Evolutionary conservation across 176 grass and related monocot species (phyloP).

Genomic region (Melocanna baccifera): DNA sequence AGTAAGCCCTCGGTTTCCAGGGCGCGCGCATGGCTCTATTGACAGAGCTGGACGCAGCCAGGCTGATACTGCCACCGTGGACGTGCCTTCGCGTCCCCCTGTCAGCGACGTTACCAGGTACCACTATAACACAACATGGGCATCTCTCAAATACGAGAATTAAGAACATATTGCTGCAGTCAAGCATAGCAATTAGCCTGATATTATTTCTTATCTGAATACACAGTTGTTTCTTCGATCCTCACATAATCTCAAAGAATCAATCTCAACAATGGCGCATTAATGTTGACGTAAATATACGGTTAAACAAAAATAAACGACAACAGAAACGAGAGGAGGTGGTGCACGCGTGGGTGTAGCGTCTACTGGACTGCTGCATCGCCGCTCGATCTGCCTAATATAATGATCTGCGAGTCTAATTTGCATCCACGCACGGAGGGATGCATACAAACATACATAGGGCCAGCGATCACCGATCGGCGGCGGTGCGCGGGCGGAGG

Average conservation of each 20-base stretch:
- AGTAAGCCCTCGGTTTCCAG: too few relatives aligned
- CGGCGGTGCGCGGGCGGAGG: conserved; percentile 38
- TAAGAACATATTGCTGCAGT: background rate
- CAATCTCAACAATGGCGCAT: background rate
- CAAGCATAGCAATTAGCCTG: background rate
- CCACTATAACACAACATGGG: too few relatives aligned
- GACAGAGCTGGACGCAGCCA: too few relatives aligned
- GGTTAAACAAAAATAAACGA: background rate
- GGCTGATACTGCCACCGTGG: too few relatives aligned
- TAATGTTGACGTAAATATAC: background rate
- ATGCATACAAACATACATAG: background rate
- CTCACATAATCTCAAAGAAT: background rate
- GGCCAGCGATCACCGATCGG: conserved; percentile 22
- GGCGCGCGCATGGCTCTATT: too few relatives aligned
- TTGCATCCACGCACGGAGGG: background rate
- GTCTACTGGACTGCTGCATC: background rate
- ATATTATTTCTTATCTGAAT: background rate
- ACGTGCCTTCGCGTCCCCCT: too few relatives aligned
- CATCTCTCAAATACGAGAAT: background rate
- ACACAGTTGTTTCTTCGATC: background rate
- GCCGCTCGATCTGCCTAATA: background rate
- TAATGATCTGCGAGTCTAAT: background rate
- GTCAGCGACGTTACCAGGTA: too few relatives aligned
- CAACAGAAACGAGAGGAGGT: background rate
- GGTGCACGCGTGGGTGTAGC: background rate